Evolutionary conservation across 345 rosid genomes (phyloP).

Genomic region (Isatis tinctoria): DNA sequence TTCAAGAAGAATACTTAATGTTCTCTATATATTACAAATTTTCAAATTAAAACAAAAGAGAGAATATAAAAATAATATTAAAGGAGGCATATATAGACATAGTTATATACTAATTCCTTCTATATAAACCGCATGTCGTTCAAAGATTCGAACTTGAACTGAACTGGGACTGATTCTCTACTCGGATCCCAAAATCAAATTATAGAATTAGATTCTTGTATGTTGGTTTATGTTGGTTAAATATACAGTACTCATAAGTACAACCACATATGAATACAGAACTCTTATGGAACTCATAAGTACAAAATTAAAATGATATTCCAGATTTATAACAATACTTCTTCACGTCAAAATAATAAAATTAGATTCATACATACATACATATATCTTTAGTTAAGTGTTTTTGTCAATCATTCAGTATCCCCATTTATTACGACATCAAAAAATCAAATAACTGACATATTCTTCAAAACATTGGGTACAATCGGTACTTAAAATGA

Average conservation of each 20-base stretch:
- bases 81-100: constrained; percentile 14
- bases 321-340: neutral
- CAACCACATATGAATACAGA: neutral
- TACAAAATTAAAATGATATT: neutral
- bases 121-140: constrained; percentile 35
- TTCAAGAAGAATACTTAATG: constrained; percentile 18
- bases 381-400: neutral
- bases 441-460: neutral
- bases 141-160: constrained; percentile 29
- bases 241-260: neutral
- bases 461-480: neutral
- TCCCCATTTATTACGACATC: neutral
- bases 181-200: neutral
- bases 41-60: neutral
- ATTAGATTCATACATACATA: neutral
- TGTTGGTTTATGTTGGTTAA: neutral
- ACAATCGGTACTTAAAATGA: neutral
- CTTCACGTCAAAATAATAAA: neutral
- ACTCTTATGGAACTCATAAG: neutral
- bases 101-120: constrained; percentile 24
- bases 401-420: neutral
- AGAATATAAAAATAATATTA: constrained; percentile 16
- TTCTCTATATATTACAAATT: constrained; percentile 13
- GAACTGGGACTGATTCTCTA: constrained; percentile 18
- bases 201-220: neutral